Conservation (phyloP, 768 basidiomycete species). For the Rossbeevera mucosa region DNA sequence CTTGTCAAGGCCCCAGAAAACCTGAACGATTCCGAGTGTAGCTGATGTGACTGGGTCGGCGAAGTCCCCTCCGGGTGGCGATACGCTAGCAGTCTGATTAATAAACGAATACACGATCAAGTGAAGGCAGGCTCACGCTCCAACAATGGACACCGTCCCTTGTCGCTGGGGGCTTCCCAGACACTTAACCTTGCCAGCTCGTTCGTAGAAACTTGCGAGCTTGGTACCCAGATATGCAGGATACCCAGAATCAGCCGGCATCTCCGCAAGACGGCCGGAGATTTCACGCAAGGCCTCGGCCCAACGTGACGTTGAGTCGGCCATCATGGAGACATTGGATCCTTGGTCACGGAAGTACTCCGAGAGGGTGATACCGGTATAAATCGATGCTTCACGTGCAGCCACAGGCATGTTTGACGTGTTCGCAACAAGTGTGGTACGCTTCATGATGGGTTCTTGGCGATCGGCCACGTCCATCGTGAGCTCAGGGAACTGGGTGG, state of each 20-base stretch:
- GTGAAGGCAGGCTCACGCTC: constrained; percentile 69
- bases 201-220: constrained; percentile 96
- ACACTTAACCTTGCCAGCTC: constrained; percentile 93
- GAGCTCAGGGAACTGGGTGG: constrained; percentile 70
- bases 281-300: constrained; percentile 99
- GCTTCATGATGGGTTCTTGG: constrained; percentile 99
- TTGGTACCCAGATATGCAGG: constrained; percentile 96
- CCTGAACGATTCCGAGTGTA: constrained; percentile 97
- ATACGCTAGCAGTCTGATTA: constrained; percentile 56
- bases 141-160: constrained; percentile 97
- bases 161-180: constrained; percentile 83
- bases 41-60: constrained; percentile 98
- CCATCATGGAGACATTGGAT: constrained; percentile 98
- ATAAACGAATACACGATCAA: constrained; percentile 3
- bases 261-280: constrained; percentile 97
- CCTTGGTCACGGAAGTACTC: constrained; percentile 99
- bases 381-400: constrained; percentile 98
- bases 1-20: constrained; percentile 99
- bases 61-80: constrained; percentile 98
- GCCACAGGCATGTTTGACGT: constrained; percentile 99
- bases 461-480: constrained; percentile 89
- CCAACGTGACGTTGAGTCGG: constrained; percentile 98
- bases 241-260: constrained; percentile 99
- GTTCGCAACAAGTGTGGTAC: constrained; percentile 96
- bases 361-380: constrained; percentile 97